Base-by-base conservation (phyloP, 768 basidiomycete species). In the Xerocomellus dryophilus region DNA sequence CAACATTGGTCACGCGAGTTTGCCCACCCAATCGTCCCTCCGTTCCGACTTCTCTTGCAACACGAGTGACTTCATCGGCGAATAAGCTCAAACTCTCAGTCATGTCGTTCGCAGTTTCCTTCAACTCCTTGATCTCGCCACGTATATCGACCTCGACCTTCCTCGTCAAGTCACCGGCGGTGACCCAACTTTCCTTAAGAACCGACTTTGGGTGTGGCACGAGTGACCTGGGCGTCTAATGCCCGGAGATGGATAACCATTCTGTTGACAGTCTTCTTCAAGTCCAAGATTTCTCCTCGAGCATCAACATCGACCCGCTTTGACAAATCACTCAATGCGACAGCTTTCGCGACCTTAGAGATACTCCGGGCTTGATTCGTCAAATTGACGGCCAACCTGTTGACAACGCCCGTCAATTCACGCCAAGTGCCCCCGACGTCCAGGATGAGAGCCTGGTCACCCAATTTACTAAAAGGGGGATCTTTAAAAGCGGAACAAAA, bases 91-190 rank as follows among this genome's bases (percentile, higher is more conserved):
- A 68, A 66, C 82, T 85, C 73, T 84, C 88, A 11, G 94, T 97
- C 95, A 98, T 98, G 51, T 83, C 87, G 65, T 98, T 98, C 36
- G 98, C 93, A 1, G 93, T 98, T 71, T 90, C 85, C 73, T 92
- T 90, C 73, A 90, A 69, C 68, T 93, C 89, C 54, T 89, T 73
- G 68, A 98, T 96, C 76, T 98, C 94, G 12, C 95, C 93, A 35
- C 88, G 83, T 41, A 92, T 93, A 58, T 93, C 88, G 59, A 95
- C 92, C 53, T 86, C 86, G 65, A 96, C 93, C 75, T 90, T 93
- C 76, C 93, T 90, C 8, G 89, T 93, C 67, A 98, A 77, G 68
- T 98, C 94, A 29, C 96, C 96, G 34, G 83, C 79, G 2, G 95
- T 93, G 36, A 23, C 23, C 23, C 23, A 23, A 23, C 23, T 23